phyloP scores from a whole-genome alignment of 257 asterid genomes.

The Salvia miltiorrhiza region DNA sequence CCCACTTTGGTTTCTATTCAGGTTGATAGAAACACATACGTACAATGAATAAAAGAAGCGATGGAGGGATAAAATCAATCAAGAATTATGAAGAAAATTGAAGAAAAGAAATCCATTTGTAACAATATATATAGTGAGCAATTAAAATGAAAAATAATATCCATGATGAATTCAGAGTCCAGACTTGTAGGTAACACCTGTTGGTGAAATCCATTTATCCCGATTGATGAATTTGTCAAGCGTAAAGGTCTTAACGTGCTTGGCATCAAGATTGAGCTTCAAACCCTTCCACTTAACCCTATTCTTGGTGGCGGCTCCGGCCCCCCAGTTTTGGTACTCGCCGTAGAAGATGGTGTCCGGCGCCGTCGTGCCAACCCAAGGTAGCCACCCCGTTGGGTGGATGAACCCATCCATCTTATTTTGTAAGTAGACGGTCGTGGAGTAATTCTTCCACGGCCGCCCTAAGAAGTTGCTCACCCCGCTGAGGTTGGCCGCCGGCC shows the following conservation, averaged over 20 bases:
- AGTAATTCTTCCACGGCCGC: slow-evolving; percentile 85
- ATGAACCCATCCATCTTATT: slow-evolving; percentile 42
- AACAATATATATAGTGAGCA: slow-evolving; percentile 12
- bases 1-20: not conserved
- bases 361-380: slow-evolving; percentile 76
- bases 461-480: slow-evolving; percentile 61
- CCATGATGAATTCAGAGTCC: slow-evolving; percentile 46
- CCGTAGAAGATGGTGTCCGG: slow-evolving; percentile 72
- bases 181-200: slow-evolving; percentile 48
- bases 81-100: too few species aligned
- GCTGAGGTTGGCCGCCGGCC: slow-evolving; percentile 47
- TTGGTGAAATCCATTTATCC: slow-evolving; percentile 55
- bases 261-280: slow-evolving; percentile 45
- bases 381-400: slow-evolving; percentile 74
- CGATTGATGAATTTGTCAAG: slow-evolving; percentile 55
- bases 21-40: slow-evolving; percentile 2
- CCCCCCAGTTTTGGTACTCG: slow-evolving; percentile 56
- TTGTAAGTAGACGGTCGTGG: slow-evolving; percentile 60
- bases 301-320: slow-evolving; percentile 58
- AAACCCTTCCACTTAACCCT: slow-evolving; percentile 80
- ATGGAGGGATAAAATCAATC: not conserved
- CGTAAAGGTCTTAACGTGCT: slow-evolving; percentile 51
- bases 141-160: not conserved
- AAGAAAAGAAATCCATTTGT: not conserved
- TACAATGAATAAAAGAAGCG: slow-evolving; percentile 8